A percentile compares a stretch with the other conserved stretches of the same genome.
These are phyloP conservation scores for Blastobotrys ciferrii DNA, from an alignment of 1,139 yeast genomes.

Conservation along the genomic window DNA sequence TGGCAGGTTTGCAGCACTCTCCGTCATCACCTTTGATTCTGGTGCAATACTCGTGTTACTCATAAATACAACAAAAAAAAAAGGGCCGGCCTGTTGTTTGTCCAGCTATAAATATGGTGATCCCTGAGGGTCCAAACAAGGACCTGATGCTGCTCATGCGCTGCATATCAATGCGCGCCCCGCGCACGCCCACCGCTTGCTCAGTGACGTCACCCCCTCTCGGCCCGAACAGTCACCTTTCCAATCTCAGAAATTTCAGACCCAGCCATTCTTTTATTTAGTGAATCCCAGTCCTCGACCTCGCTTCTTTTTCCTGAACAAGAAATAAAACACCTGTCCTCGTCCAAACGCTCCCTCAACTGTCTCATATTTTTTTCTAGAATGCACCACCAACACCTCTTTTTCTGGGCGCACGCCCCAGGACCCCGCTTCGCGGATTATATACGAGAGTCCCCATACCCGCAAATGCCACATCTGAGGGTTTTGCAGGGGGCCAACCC, in stretches of 20 bases:
- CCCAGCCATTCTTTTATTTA: background rate
- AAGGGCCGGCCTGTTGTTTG: no score
- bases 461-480: no score
- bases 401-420: no score
- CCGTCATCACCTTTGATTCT: constrained; percentile 2
- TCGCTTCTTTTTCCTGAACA: no score
- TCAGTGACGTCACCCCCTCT: background rate
- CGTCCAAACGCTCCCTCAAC: no score
- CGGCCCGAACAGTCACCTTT: background rate
- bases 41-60: constrained; percentile 1
- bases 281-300: no score
- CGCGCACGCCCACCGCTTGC: background rate
- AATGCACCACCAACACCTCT: no score
- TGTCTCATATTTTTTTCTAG: no score
- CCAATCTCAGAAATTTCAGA: background rate
- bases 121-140: constrained; percentile 3
- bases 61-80: background rate
- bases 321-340: no score
- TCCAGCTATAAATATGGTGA: background rate
- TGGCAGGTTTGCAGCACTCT: constrained; percentile 5
- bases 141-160: background rate
- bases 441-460: no score
- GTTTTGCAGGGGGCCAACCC: no score
- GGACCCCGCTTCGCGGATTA: no score
- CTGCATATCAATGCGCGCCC: background rate